Evolutionary conservation across 2,329 filamentous ascomycete genomes (phyloP).

Genomic region (Xylaria sp.): DNA sequence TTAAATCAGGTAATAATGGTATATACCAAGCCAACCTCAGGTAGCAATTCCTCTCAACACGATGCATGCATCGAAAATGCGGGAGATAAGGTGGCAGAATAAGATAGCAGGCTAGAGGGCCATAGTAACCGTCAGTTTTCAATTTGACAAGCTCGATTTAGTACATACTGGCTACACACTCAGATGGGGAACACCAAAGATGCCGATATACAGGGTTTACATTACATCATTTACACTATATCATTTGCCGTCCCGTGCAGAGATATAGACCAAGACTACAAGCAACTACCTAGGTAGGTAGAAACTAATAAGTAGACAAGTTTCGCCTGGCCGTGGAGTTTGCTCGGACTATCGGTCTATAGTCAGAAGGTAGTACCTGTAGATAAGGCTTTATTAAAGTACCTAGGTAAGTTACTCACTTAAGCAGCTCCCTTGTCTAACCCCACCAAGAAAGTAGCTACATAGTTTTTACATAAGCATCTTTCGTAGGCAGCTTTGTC

Average conservation of each 20-base stretch:
- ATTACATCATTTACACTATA: slow-evolving; percentile 44
- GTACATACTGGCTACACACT: too few species aligned
- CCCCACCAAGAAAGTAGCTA: slow-evolving; percentile 24
- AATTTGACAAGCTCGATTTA: not conserved
- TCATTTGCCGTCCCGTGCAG: slow-evolving; percentile 32
- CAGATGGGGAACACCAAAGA: not conserved
- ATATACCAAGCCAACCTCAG: not conserved
- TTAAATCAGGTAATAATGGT: not conserved
- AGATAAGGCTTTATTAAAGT: too few species aligned
- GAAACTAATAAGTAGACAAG: slow-evolving; percentile 8
- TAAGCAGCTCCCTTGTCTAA: slow-evolving; percentile 39
- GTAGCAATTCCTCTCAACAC: not conserved
- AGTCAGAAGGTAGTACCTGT: too few species aligned
- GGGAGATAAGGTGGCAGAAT: too few species aligned
- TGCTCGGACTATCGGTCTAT: slow-evolving; percentile 23
- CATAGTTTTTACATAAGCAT: slow-evolving; percentile 15
- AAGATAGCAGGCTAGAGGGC: not conserved
- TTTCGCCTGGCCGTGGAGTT: not conserved
- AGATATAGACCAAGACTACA: slow-evolving; percentile 2
- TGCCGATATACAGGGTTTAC: slow-evolving; percentile 39
- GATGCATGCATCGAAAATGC: not conserved
- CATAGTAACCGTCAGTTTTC: not conserved
- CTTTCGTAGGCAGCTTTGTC: slow-evolving; percentile 38
- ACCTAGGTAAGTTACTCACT: too few species aligned
- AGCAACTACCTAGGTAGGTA: not conserved